A percentile compares a stretch with the other conserved stretches of the same genome.
Conservation (phyloP, 2,329 filamentous ascomycete genomes). For the Neocatenulostroma microsporum region DNA sequence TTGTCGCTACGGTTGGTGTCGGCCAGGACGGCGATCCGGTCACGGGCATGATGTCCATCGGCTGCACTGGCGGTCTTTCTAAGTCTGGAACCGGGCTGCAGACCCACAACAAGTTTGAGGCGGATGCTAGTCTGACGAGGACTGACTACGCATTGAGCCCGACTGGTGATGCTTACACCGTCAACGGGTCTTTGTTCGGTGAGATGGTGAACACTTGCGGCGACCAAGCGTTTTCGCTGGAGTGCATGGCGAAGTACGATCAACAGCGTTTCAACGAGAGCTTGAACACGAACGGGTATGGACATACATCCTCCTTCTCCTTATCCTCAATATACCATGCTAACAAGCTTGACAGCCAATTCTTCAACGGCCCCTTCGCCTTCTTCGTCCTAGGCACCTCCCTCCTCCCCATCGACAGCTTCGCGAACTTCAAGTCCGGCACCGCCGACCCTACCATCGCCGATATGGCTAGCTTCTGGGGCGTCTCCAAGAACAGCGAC, state of each 20-base stretch:
- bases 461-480: conserved; percentile 31
- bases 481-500: conserved; percentile 31
- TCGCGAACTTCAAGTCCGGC: conserved; percentile 6
- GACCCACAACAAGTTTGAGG: conserved; percentile 35
- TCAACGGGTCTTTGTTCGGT: conserved; percentile 31
- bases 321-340: background rate
- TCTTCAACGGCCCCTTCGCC: conserved; percentile 6
- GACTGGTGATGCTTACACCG: conserved; percentile 28
- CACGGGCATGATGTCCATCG: conserved; percentile 34
- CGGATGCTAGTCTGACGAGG: conserved; percentile 31
- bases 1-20: conserved; percentile 32
- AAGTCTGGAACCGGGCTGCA: conserved; percentile 28
- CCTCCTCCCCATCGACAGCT: conserved; percentile 2
- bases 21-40: conserved; percentile 31
- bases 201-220: conserved; percentile 3
- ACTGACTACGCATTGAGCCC: conserved; percentile 28
- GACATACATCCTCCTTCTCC: background rate
- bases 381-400: conserved; percentile 6
- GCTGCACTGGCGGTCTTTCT: conserved; percentile 28
- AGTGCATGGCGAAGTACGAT: conserved; percentile 5
- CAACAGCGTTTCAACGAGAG: conserved; percentile 4
- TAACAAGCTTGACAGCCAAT: conserved; percentile 2
- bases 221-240: background rate
- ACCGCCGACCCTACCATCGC: conserved; percentile 1
- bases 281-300: conserved; percentile 3